Evolutionary conservation across 352 stramenopile species (phyloP).

Genomic region (Phytophthora fragariaefolia): DNA sequence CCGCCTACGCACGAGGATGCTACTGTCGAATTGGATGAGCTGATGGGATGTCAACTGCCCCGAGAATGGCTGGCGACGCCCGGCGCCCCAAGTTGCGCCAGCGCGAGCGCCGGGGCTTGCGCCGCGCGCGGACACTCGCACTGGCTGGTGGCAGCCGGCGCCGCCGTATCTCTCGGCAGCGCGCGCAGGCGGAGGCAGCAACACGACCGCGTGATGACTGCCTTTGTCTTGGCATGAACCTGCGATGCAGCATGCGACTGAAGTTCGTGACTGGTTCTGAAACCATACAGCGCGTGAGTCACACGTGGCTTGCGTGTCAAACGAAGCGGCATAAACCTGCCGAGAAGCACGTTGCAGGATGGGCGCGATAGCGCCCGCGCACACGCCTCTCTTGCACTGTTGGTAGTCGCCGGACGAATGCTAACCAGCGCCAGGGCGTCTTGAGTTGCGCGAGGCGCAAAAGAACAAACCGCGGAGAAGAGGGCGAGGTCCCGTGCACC

Average conservation of each 20-base stretch:
- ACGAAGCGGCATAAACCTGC: constrained; percentile 9
- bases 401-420: constrained; percentile 37
- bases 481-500: constrained; percentile 19
- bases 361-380: constrained; percentile 9
- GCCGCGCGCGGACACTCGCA: constrained; percentile 8
- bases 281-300: background rate
- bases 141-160: constrained; percentile 20
- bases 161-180: constrained; percentile 15
- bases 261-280: background rate
- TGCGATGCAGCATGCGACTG: constrained; percentile 1
- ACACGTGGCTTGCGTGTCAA: background rate
- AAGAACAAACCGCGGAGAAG: constrained; percentile 29
- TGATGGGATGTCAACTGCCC: constrained; percentile 40
- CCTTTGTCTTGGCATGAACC: background rate
- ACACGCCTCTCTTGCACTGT: constrained; percentile 27
- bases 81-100: constrained; percentile 24
- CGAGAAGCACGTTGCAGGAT: constrained; percentile 22
- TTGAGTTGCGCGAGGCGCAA: constrained; percentile 31
- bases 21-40: constrained; percentile 48
- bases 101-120: constrained; percentile 6
- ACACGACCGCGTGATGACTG: constrained; percentile 33
- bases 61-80: constrained; percentile 32
- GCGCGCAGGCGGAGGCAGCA: background rate
- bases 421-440: constrained; percentile 33
- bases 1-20: constrained; percentile 30